Conservation (phyloP, 495 filamentous ascomycete genomes). For the Tirmania nivea region DNA sequence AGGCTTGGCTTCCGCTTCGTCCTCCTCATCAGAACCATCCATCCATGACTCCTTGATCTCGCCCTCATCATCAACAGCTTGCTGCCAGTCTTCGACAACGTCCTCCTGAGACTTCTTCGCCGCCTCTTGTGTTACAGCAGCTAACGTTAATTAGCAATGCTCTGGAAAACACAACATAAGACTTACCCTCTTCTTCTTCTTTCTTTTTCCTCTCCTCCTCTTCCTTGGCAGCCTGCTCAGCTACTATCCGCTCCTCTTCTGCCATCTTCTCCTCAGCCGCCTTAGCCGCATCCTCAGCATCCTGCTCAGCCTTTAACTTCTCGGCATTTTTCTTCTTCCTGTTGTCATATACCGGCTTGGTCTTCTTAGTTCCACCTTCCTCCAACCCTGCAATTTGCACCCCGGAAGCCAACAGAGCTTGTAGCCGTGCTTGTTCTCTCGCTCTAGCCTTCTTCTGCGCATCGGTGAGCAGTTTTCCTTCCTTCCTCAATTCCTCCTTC, state of each 20-base stretch:
- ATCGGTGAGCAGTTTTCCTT: slow-evolving; percentile 87
- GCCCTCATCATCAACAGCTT: slow-evolving; percentile 52
- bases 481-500: slow-evolving; percentile 84
- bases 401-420: slow-evolving; percentile 85
- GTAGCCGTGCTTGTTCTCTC: slow-evolving; percentile 60
- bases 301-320: slow-evolving; percentile 41
- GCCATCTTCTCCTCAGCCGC: slow-evolving; percentile 47
- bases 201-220: slow-evolving; percentile 22
- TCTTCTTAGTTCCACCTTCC: slow-evolving; percentile 40
- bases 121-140: slow-evolving; percentile 32
- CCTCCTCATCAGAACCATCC: slow-evolving; percentile 61
- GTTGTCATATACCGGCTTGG: slow-evolving; percentile 48
- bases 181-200: slow-evolving; percentile 27
- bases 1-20: slow-evolving; percentile 14
- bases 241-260: slow-evolving; percentile 45
- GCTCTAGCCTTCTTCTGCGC: slow-evolving; percentile 75
- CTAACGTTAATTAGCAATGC: slow-evolving; percentile 21
- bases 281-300: slow-evolving; percentile 38
- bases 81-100: slow-evolving; percentile 70
- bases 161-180: slow-evolving; percentile 17
- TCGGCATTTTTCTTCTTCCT: slow-evolving; percentile 56
- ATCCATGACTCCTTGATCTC: slow-evolving; percentile 92
- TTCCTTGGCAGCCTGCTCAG: slow-evolving; percentile 41
- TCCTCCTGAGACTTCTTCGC: slow-evolving; percentile 35
- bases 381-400: slow-evolving; percentile 59